Evolutionary conservation across 2,329 filamentous ascomycete genomes (phyloP).

Genomic region (Botryosphaeria agaves): DNA sequence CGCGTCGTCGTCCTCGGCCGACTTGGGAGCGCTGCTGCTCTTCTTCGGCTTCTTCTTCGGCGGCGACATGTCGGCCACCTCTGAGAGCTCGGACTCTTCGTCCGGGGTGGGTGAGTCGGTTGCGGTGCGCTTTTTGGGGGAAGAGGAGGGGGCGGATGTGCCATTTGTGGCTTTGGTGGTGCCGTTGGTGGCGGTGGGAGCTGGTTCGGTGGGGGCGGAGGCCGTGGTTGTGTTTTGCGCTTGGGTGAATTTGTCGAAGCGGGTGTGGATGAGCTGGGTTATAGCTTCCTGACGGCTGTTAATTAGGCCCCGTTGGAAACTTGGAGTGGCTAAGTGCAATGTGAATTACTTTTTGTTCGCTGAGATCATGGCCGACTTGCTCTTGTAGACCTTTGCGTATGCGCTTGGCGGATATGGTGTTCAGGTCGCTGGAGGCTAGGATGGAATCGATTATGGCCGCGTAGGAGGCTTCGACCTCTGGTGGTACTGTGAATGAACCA

Average conservation of each 20-base stretch:
- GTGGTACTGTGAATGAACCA: no score
- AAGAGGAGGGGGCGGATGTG: slow-evolving; percentile 5
- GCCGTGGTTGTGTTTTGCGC: slow-evolving; percentile 12
- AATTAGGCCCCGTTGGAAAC: neutral
- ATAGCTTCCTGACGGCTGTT: slow-evolving; percentile 20
- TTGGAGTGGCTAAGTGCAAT: no score
- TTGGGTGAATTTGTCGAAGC: slow-evolving; percentile 28
- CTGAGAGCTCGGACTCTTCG: slow-evolving; percentile 23
- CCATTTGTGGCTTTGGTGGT: slow-evolving; percentile 8
- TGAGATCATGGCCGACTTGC: slow-evolving; percentile 41
- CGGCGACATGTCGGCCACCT: slow-evolving; percentile 20
- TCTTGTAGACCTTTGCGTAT: slow-evolving; percentile 47
- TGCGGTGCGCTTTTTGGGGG: slow-evolving; percentile 23
- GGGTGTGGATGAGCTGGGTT: slow-evolving; percentile 28
- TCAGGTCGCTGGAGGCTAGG: slow-evolving; percentile 40
- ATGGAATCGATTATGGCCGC: slow-evolving; percentile 45
- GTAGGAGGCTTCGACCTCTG: slow-evolving; percentile 32
- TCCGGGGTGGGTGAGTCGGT: slow-evolving; percentile 7
- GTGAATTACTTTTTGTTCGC: slow-evolving; percentile 46
- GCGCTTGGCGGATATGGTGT: slow-evolving; percentile 46
- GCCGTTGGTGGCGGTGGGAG: slow-evolving; percentile 16
- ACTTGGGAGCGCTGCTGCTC: slow-evolving; percentile 33
- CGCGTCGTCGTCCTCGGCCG: slow-evolving; percentile 63
- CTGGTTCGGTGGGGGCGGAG: slow-evolving; percentile 14
- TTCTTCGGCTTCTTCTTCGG: slow-evolving; percentile 44